Percentiles rank a stretch among this genome's conserved stretches.
Evolutionary conservation across 2,329 filamentous ascomycete species (phyloP).

Genomic region (Alternaria atra): DNA sequence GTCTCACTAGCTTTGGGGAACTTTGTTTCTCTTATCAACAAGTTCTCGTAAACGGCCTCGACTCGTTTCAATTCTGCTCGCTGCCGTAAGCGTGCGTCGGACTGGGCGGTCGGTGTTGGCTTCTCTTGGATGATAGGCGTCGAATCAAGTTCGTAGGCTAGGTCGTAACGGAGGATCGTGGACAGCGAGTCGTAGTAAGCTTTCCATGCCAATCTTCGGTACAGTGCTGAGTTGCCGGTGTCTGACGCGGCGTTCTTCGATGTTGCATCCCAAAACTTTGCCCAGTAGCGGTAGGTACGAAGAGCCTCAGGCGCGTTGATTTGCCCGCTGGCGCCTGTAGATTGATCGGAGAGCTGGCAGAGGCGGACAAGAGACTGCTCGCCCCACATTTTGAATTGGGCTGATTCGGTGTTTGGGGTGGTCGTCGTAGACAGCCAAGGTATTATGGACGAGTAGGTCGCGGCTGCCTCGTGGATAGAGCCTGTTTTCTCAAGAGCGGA

Average conservation of each 20-base stretch:
- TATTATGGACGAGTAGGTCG: constrained; percentile 72
- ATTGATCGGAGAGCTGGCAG: constrained; percentile 73
- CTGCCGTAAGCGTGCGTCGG: constrained; percentile 58
- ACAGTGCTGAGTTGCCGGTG: constrained; percentile 28
- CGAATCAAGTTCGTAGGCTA: constrained; percentile 65
- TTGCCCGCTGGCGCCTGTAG: constrained; percentile 52
- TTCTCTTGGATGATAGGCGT: constrained; percentile 32
- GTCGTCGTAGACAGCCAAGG: constrained; percentile 67
- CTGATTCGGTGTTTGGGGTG: constrained; percentile 57
- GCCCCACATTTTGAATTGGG: constrained; percentile 77
- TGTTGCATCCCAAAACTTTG: constrained; percentile 67
- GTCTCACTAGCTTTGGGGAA: constrained; percentile 86
- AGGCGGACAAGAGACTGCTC: constrained; percentile 80
- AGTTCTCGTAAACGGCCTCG: constrained; percentile 79
- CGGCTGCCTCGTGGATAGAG: constrained; percentile 66
- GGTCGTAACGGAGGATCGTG: constrained; percentile 72
- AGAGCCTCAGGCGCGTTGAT: constrained; percentile 51
- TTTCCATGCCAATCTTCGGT: constrained; percentile 77
- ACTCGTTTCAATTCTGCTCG: constrained; percentile 80
- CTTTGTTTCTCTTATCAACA: constrained; percentile 78
- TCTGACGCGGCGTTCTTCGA: constrained; percentile 30
- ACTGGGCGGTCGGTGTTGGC: constrained; percentile 30
- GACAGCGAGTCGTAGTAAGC: constrained; percentile 86
- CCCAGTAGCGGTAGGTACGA: constrained; percentile 68
- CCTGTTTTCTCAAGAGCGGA: constrained; percentile 56